Evolutionary conservation across 1,284 basidiomycete genomes (phyloP).

Genomic region (Marasmius sp.): DNA sequence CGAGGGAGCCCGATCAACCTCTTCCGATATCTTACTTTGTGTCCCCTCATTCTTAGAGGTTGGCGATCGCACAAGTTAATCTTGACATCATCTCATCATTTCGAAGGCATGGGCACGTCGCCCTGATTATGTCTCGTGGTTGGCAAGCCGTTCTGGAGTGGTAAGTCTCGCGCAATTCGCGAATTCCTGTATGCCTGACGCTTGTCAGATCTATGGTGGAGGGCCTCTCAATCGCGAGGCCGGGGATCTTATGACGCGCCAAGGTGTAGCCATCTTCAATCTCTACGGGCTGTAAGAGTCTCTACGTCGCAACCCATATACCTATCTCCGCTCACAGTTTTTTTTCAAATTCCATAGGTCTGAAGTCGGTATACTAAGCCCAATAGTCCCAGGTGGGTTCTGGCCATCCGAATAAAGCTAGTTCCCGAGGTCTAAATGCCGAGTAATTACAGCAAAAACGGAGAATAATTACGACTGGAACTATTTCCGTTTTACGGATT

Average conservation of each 20-base stretch:
- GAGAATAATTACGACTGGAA: neutral
- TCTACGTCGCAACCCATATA: neutral
- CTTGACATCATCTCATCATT: neutral
- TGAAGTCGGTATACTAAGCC: neutral
- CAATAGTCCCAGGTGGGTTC: neutral
- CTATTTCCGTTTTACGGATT: neutral
- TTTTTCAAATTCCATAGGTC: no score
- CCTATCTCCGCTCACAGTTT: neutral
- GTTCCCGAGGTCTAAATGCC: neutral
- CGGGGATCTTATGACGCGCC: constrained; percentile 21
- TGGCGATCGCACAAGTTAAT: neutral
- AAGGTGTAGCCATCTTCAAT: constrained; percentile 22
- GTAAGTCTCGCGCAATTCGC: neutral
- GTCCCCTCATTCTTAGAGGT: neutral
- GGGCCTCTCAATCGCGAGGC: constrained; percentile 24
- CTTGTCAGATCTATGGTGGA: constrained; percentile 2
- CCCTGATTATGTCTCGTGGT: neutral
- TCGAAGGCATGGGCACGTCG: neutral
- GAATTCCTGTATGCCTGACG: neutral
- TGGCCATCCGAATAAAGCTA: no score
- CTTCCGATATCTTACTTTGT: neutral
- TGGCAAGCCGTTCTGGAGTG: neutral
- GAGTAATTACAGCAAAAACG: neutral
- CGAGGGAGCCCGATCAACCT: neutral
- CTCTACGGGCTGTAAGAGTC: constrained; percentile 23